Evolutionary conservation across 2,329 filamentous ascomycete genomes (phyloP), one percentile per base, ranked within the genome.

Genomic region (Phaeosphaeria sp.): DNA sequence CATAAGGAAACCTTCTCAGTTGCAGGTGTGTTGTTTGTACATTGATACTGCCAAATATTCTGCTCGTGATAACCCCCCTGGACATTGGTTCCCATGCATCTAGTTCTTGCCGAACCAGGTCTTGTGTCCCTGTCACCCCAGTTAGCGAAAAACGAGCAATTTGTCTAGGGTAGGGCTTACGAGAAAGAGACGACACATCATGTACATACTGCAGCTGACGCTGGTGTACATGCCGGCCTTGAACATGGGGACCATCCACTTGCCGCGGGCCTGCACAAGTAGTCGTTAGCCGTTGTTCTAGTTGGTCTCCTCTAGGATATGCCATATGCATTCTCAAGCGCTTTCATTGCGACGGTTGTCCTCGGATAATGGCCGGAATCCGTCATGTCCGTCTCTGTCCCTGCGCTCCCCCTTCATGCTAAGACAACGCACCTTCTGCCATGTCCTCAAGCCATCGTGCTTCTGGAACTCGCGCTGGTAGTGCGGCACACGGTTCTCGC

Each of bases 391-490:
- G 22, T 39, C 3, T 25, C 50, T 46, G 51, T 54, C 27, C 52
- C 54, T 54, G 25, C 54, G 46, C 59, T 57, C 56, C 64, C 65
- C 30, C 30, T 36, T 36, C 30, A 36, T 36, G 42, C 50, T 10
- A 52, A 25, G 23, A 25, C 42, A 27, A 84, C 89, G 77, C 85
- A 93, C 90, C 80, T 93, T 92, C 79, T 86, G 83, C 90, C 91
- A 93, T 77, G 91, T 79, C 72, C 91, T 87, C 67, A 87, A 79
- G 72, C 85, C 87, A 79, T 90, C 90, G 69, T 91, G 88, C 66
- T 84, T 82, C 82, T 93, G 90, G 83, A 91, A 92, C 69, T 86
- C 80, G 74, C 86, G 84, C 85, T 94, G 91, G 82, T 90, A 85
- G 76, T 90, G 72, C 56, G 90, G 89, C 72, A 93, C 90, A 73